Conservation (phyloP, 2,329 filamentous ascomycete genomes). For the Kalmusia sp. region DNA sequence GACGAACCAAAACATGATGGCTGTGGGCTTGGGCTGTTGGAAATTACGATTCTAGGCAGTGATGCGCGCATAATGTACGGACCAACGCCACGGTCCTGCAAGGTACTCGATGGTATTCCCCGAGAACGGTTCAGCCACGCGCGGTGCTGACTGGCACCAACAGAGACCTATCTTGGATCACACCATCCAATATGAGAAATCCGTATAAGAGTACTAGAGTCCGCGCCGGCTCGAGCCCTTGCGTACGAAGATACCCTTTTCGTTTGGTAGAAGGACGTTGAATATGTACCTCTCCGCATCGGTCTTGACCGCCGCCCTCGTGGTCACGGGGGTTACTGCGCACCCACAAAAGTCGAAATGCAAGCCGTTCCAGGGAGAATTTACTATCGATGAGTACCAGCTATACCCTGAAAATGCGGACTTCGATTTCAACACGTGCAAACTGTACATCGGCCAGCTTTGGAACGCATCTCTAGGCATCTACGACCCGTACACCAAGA, state of each 20-base stretch:
- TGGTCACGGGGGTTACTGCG: not conserved
- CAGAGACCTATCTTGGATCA: not conserved
- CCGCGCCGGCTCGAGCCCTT: not conserved
- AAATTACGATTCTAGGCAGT: not conserved
- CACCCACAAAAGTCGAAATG: not conserved
- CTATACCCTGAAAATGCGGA: constrained; percentile 28
- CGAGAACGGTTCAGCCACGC: not conserved
- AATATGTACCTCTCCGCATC: not conserved
- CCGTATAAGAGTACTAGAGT: not conserved
- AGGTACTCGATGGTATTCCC: not conserved
- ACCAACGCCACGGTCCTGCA: not conserved
- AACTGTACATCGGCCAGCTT: constrained; percentile 24
- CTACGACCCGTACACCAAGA: constrained; percentile 23
- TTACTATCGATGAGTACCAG: constrained; percentile 22
- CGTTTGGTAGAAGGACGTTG: too few relatives aligned
- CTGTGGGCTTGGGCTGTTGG: not conserved
- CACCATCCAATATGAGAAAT: not conserved
- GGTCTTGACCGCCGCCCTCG: not conserved
- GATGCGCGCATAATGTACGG: not conserved
- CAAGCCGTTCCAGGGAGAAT: not conserved
- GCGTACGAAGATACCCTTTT: too few relatives aligned
- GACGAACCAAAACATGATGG: too few relatives aligned
- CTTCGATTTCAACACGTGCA: constrained; percentile 22
- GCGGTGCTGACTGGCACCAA: not conserved
- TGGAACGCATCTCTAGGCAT: constrained; percentile 28